Evolutionary conservation across 192 early-diverging fungal genomes (phyloP).

Genomic region (Mortierella antarctica): DNA sequence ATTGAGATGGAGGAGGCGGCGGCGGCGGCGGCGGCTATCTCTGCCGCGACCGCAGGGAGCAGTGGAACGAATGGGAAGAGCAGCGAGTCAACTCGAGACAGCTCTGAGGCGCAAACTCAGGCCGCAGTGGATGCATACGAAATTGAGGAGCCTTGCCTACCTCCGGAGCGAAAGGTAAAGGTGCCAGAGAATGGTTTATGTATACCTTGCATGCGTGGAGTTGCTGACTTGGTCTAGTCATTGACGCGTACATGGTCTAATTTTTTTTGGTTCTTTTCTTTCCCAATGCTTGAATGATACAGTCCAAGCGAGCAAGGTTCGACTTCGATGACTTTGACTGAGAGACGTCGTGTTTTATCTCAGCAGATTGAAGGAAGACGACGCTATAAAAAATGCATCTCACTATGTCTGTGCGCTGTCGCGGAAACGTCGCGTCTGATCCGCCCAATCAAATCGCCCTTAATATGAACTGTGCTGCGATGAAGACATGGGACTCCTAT

Average conservation of each 20-base stretch:
- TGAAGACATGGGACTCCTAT: no score
- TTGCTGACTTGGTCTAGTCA: not conserved
- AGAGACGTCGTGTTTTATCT: not conserved
- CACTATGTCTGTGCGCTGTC: no score
- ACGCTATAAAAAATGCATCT: no score
- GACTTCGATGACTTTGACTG: slow-evolving; percentile 30
- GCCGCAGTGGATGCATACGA: not conserved
- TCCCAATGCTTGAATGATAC: not conserved
- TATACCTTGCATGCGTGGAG: not conserved
- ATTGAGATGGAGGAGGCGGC: slow-evolving; percentile 35
- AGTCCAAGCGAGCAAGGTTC: slow-evolving; percentile 13
- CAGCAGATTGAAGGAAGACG: no score
- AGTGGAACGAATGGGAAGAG: not conserved
- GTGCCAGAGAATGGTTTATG: not conserved
- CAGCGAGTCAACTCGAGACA: not conserved
- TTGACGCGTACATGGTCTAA: not conserved
- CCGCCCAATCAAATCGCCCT: no score
- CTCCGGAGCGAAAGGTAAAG: slow-evolving; percentile 15
- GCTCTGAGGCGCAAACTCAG: not conserved
- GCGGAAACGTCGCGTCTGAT: no score
- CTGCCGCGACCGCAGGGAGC: not conserved
- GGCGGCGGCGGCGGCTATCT: not conserved
- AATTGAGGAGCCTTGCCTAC: slow-evolving; percentile 19
- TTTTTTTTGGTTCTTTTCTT: not conserved
- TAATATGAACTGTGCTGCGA: no score